phyloP scores from a whole-genome alignment of 495 filamentous ascomycete species.

The Oleoguttula mirabilis region DNA sequence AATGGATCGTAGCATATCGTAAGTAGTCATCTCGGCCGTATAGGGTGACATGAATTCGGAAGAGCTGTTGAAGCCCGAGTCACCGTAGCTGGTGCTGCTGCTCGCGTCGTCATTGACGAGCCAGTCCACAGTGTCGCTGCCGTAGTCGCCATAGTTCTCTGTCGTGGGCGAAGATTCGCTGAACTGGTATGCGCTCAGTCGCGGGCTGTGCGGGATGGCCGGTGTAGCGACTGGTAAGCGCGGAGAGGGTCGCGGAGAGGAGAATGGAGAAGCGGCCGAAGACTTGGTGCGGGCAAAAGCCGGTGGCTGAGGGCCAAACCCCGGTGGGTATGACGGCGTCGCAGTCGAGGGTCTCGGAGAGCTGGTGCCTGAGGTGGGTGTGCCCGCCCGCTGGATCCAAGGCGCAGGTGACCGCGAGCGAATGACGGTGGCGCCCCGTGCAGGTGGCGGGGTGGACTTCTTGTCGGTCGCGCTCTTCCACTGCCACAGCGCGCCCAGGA shows the following conservation, averaged over 20 bases:
- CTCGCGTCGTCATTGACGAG: slow-evolving; percentile 76
- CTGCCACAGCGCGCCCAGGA: slow-evolving; percentile 86
- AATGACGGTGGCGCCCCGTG: slow-evolving; percentile 57
- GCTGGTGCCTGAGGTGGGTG: slow-evolving; percentile 59
- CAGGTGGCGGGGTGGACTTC: slow-evolving; percentile 64
- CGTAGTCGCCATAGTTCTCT: slow-evolving; percentile 83
- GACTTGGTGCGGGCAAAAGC: slow-evolving; percentile 62
- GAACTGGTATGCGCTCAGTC: slow-evolving; percentile 86
- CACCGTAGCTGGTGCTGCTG: slow-evolving; percentile 58
- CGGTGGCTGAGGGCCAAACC: slow-evolving; percentile 57
- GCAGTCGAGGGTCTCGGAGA: slow-evolving; percentile 55
- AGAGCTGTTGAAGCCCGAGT: slow-evolving; percentile 51
- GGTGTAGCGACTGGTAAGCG: slow-evolving; percentile 82
- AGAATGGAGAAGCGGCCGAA: slow-evolving; percentile 77
- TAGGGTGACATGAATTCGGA: slow-evolving; percentile 69
- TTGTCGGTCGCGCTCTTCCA: slow-evolving; percentile 67
- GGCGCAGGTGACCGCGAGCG: slow-evolving; percentile 84
- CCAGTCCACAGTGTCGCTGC: slow-evolving; percentile 93
- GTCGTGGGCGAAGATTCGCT: slow-evolving; percentile 60
- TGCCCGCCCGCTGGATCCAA: slow-evolving; percentile 74
- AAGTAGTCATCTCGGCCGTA: slow-evolving; percentile 85
- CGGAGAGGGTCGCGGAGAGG: slow-evolving; percentile 86
- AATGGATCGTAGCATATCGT: slow-evolving; percentile 94
- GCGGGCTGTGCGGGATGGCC: slow-evolving; percentile 89
- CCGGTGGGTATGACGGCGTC: slow-evolving; percentile 67